Conservation (phyloP, 495 filamentous ascomycete genomes). For the Rhypophila decipiens region DNA sequence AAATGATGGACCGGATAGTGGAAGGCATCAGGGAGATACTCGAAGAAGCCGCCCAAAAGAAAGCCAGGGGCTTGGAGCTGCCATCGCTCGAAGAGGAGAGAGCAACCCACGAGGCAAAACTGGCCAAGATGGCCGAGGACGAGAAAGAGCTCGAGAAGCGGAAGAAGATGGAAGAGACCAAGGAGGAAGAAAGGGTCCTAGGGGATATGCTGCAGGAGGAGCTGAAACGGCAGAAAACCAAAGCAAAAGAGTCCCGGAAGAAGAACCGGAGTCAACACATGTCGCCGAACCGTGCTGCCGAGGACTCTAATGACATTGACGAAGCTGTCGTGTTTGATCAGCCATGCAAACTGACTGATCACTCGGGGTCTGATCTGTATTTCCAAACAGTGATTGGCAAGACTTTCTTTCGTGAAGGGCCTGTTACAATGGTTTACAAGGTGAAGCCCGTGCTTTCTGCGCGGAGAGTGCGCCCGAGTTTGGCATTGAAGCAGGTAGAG, state of each 20-base stretch:
- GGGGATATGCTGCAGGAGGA: slow-evolving; percentile 73
- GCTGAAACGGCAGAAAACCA: slow-evolving; percentile 55
- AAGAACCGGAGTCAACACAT: slow-evolving; percentile 30
- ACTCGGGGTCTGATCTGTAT: slow-evolving; percentile 45
- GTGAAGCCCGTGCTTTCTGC: slow-evolving; percentile 58
- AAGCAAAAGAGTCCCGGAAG: slow-evolving; percentile 48
- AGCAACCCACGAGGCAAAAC: slow-evolving; percentile 53
- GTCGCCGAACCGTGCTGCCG: slow-evolving; percentile 21
- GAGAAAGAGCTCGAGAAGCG: slow-evolving; percentile 43
- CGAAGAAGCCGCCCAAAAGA: slow-evolving; percentile 74
- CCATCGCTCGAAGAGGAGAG: slow-evolving; percentile 89
- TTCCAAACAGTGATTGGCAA: slow-evolving; percentile 63
- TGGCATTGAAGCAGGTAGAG: slow-evolving; percentile 65
- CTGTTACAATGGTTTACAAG: slow-evolving; percentile 55
- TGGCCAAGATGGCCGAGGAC: slow-evolving; percentile 43
- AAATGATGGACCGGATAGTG: slow-evolving; percentile 87
- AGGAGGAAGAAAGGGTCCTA: slow-evolving; percentile 70
- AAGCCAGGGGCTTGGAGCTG: slow-evolving; percentile 62
- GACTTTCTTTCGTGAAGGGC: slow-evolving; percentile 49
- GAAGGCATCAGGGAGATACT: slow-evolving; percentile 78
- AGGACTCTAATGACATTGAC: slow-evolving; percentile 21
- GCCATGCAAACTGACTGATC: slow-evolving; percentile 53
- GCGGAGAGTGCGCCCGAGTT: slow-evolving; percentile 44
- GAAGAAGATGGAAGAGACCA: slow-evolving; percentile 49
- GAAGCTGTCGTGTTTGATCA: slow-evolving; percentile 61